Evolutionary conservation across 2,329 filamentous ascomycete species (phyloP).

Genomic region (Colletotrichum tanaceti): DNA sequence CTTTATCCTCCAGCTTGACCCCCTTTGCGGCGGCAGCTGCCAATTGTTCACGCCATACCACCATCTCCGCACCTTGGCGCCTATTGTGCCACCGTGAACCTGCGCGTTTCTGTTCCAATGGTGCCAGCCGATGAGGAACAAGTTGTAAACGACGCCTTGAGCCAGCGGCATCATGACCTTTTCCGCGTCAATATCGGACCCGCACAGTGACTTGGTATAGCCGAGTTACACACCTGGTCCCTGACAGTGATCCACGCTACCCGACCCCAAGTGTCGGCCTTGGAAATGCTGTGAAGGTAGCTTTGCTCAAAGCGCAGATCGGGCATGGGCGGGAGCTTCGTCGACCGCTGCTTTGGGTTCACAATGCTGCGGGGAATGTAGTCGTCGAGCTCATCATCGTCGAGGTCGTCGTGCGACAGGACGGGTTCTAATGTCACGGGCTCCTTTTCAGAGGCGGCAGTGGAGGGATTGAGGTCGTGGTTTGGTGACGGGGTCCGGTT

Average conservation of each 20-base stretch:
- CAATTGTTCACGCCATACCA: slow-evolving; percentile 97
- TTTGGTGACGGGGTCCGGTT: slow-evolving; percentile 75
- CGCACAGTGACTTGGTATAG: background rate
- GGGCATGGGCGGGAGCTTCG: slow-evolving; percentile 73
- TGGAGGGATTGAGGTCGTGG: slow-evolving; percentile 85
- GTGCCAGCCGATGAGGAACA: slow-evolving; percentile 87
- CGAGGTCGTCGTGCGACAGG: slow-evolving; percentile 53
- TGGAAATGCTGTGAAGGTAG: slow-evolving; percentile 89
- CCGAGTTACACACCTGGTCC: slow-evolving; percentile 77
- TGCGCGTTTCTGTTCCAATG: slow-evolving; percentile 85
- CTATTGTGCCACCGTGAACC: slow-evolving; percentile 80
- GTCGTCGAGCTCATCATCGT: slow-evolving; percentile 64
- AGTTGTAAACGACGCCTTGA: slow-evolving; percentile 90
- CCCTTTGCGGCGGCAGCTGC: slow-evolving; percentile 67
- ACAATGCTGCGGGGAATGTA: slow-evolving; percentile 77
- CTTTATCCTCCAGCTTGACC: slow-evolving; percentile 34
- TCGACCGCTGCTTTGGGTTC: slow-evolving; percentile 60
- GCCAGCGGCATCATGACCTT: slow-evolving; percentile 86
- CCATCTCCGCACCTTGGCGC: slow-evolving; percentile 85
- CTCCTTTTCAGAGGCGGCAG: slow-evolving; percentile 74
- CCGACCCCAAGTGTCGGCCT: slow-evolving; percentile 81
- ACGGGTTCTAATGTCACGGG: slow-evolving; percentile 51
- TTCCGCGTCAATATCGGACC: slow-evolving; percentile 5
- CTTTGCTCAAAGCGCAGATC: slow-evolving; percentile 98
- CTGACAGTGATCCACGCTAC: slow-evolving; percentile 85